These are phyloP conservation scores for Ogataea methylovora DNA, from an alignment of 805 yeast species.

Conservation along the genomic window DNA sequence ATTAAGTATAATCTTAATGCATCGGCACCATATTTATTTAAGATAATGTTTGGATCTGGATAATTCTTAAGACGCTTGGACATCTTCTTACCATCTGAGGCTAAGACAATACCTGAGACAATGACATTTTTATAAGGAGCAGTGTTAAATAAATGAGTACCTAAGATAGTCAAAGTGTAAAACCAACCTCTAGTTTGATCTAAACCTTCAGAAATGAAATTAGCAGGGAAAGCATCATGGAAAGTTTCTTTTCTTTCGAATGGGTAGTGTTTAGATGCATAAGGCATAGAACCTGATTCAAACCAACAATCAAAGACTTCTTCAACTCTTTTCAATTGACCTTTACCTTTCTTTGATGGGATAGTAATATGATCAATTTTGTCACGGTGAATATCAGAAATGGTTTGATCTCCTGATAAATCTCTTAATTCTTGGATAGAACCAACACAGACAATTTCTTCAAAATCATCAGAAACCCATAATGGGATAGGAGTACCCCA, in stretches of 20 bases:
- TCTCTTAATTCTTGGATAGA: slow-evolving; percentile 81
- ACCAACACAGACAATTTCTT: slow-evolving; percentile 90
- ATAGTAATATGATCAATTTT: slow-evolving; percentile 85
- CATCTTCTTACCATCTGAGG: slow-evolving; percentile 99
- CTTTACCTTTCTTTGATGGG: slow-evolving; percentile 87
- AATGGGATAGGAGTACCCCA: slow-evolving; percentile 99
- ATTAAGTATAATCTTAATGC: slow-evolving; percentile 92
- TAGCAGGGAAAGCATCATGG: slow-evolving; percentile 81
- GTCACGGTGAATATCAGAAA: slow-evolving; percentile 93
- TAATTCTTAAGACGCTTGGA: slow-evolving; percentile 96
- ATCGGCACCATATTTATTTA: slow-evolving; percentile 93
- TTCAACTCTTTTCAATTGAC: slow-evolving; percentile 80
- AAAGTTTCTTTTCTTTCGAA: slow-evolving; percentile 77
- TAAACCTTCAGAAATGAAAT: slow-evolving; percentile 96
- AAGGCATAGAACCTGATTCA: slow-evolving; percentile 99
- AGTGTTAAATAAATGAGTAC: slow-evolving; percentile 85
- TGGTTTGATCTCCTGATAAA: slow-evolving; percentile 72
- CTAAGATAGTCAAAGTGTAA: slow-evolving; percentile 91
- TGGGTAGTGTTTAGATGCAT: slow-evolving; percentile 94
- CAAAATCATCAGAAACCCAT: slow-evolving; percentile 92
- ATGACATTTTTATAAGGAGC: slow-evolving; percentile 95
- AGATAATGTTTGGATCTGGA: slow-evolving; percentile 84
- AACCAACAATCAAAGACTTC: slow-evolving; percentile 99
- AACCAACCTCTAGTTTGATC: slow-evolving; percentile 99
- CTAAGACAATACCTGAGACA: slow-evolving; percentile 93